Percentiles rank a stretch among this genome's conserved stretches.
Conservation (phyloP, 1,284 basidiomycete genomes). For the Polyporus tsugae region DNA sequence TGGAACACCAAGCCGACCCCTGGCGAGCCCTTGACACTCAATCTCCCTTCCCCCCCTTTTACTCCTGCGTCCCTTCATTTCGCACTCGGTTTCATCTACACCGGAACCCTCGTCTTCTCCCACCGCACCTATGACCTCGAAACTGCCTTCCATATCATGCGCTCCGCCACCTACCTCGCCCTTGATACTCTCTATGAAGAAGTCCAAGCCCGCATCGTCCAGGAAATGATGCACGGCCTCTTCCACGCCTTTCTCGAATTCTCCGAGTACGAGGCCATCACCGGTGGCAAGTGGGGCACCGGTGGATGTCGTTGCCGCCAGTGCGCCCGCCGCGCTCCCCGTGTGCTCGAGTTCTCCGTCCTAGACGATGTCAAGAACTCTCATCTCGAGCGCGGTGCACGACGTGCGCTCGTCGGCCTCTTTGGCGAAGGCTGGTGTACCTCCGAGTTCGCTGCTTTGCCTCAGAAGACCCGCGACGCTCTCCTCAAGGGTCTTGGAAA, state of each 20-base stretch:
- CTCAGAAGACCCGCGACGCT: constrained; percentile 69
- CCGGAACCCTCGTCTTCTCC: constrained; percentile 92
- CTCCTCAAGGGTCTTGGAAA: constrained; percentile 77
- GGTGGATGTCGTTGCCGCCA: constrained; percentile 84
- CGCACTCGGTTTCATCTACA: constrained; percentile 93
- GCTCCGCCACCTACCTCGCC: constrained; percentile 84
- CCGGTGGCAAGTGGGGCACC: constrained; percentile 76
- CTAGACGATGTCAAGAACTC: constrained; percentile 79
- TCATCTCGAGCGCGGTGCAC: constrained; percentile 74
- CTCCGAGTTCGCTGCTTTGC: constrained; percentile 76
- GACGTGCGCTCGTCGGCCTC: constrained; percentile 78
- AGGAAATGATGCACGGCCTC: constrained; percentile 90
- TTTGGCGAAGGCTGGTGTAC: constrained; percentile 90
- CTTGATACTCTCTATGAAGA: constrained; percentile 82
- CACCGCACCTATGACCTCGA: constrained; percentile 93
- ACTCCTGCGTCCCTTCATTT: constrained; percentile 95
- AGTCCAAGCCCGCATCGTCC: constrained; percentile 81
- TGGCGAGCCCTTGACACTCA: constrained; percentile 64
- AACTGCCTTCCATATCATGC: constrained; percentile 91
- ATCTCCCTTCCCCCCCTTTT: constrained; percentile 91
- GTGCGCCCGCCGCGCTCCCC: constrained; percentile 79
- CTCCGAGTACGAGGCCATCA: constrained; percentile 75
- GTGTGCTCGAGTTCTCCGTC: constrained; percentile 83
- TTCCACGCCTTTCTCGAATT: constrained; percentile 85
- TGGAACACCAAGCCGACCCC: constrained; percentile 55